Base-by-base conservation (phyloP, 2,329 filamentous ascomycete genomes). In the Fusarium mangiferae region DNA sequence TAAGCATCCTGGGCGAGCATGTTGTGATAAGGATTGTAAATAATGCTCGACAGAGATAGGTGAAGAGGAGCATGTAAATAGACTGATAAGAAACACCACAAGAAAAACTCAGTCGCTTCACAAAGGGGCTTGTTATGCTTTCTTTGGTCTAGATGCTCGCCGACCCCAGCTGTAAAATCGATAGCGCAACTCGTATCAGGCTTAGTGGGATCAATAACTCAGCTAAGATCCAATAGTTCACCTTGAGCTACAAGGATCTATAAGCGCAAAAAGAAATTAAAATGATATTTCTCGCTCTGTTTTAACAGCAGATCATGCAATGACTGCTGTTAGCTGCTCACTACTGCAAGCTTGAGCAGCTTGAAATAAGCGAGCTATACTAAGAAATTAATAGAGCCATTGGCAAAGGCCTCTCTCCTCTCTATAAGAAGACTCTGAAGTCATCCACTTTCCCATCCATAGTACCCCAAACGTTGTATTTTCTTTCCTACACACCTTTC, bases 401-500 rank as follows among this genome's bases (percentile, higher is more conserved):
- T 18, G 8, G 9, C 10, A 51, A 51, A n/a, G 5, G 26, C 13
- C 15, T 30, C 14, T n/a, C 5, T 3, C 10, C 46, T n/a, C 28
- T 18, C 15, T 33, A 49, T 24, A 51, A 51, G 28, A 51, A 33
- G 48, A 9, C 46, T n/a, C 11, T 24, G 5, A n/a, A n/a, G n/a
- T n/a, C 46, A 49, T 24, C 22, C 28, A 24, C 48, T 33, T 33
- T 24, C 48, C 22, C 15, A 12, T 1, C 11, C 7, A 13, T 24
- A 0, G 3, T 24, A 13, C 28, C 14, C 46, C 4, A 33, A 33
- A 10, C 12, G 13, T 20, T 9, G 48, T 13, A 7, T 3, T 3
- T 2, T 2, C 10, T 9, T 18, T 3, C 3, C 9, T 8, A 18
- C 24, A 24, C 13, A 10, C 12, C 13, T 33, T 24, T 11, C 11